phyloP scores from a whole-genome alignment of 148 eudicot species.

The Cornus kousa region DNA sequence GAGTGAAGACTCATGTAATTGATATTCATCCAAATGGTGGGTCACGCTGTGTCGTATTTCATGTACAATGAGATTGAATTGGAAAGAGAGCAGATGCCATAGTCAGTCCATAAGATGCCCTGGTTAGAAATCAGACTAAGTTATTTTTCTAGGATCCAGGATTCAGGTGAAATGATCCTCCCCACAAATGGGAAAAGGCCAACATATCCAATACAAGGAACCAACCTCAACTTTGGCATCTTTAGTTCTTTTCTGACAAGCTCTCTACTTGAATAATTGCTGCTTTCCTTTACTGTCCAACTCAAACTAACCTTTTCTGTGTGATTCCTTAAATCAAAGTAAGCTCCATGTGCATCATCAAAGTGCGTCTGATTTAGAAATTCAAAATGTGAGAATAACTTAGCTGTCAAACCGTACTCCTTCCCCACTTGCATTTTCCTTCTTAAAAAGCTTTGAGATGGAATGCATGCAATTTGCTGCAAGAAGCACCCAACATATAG shows the following conservation, averaged over 20 bases:
- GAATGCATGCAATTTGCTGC: conserved; percentile 86
- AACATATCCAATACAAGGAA: conserved; percentile 93
- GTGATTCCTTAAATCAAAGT: conserved; percentile 94
- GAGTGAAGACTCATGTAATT: conserved; percentile 89
- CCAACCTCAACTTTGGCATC: conserved; percentile 65
- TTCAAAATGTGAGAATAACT: conserved; percentile 74
- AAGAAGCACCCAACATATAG: conserved; percentile 98
- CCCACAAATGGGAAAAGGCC: conserved; percentile 88
- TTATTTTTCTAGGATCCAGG: conserved; percentile 76
- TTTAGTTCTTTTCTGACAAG: conserved; percentile 74
- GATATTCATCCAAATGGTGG: conserved; percentile 97
- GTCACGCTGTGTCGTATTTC: conserved; percentile 92
- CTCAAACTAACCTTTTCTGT: conserved; percentile 90
- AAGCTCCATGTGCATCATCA: conserved; percentile 68
- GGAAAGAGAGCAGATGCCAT: conserved; percentile 82
- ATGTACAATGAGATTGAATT: conserved; percentile 63
- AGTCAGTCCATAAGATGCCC: conserved; percentile 75
- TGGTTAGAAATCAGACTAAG: conserved; percentile 80
- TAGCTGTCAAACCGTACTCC: conserved; percentile 63
- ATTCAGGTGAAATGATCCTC: conserved; percentile 81
- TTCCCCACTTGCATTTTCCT: conserved; percentile 40
- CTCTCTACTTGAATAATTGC: conserved; percentile 62
- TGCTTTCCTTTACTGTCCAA: conserved; percentile 51
- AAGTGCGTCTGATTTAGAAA: conserved; percentile 91
- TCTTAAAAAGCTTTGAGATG: conserved; percentile 55